Base-by-base conservation (phyloP, 2,329 filamentous ascomycete species). In the Clonostachys rosea region DNA sequence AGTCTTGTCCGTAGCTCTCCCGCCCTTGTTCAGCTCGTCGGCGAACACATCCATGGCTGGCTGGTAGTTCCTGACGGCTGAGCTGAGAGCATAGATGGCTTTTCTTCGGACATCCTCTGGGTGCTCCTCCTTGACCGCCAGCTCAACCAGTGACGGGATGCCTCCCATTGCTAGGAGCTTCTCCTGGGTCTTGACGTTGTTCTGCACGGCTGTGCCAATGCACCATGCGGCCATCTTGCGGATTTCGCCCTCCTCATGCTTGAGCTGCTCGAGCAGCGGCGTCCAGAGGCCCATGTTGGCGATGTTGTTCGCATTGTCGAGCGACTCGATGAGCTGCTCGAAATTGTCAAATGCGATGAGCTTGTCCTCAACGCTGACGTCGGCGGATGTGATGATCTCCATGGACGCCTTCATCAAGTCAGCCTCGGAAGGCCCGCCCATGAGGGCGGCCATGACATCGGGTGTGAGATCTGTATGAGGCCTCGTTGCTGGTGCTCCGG, bases 291-390 rank as follows among this genome's bases (percentile, higher is more conserved):
- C 78, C 17, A 96, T 72, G 30, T 79, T 79, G 54, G 84, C 84
- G 56, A 99, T 80, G 69, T 96, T 95, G 74, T 97, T 99, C 49
- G 94, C 92, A 66, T 99, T 99, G 75, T 99, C 94, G 57, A 97
- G 83, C 52, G 81, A 84, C 73, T 96, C 91, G 59, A 96, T 86
- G 49, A 96, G 75, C 67, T 95, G 89, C 71, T 96, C 91, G 52
- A 96, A 87, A 71, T 96, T 96, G 78, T 96, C 91, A 68, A 95
- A 95, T 36, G 91, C 91, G 49, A 84, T 80, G 46, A 95, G 69
- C 65, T 89, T 90, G 68, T 89, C 81, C 40, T 90, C 86, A 44
- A 92, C 75, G 5, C 81, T 78, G 47, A 86, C 72, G 48, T 86
- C 77, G 9, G 82, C 71, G 56, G 79, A 75, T 10, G 75, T 78